Conservation (phyloP, 495 filamentous ascomycete genomes). For the Tuber borchii region DNA sequence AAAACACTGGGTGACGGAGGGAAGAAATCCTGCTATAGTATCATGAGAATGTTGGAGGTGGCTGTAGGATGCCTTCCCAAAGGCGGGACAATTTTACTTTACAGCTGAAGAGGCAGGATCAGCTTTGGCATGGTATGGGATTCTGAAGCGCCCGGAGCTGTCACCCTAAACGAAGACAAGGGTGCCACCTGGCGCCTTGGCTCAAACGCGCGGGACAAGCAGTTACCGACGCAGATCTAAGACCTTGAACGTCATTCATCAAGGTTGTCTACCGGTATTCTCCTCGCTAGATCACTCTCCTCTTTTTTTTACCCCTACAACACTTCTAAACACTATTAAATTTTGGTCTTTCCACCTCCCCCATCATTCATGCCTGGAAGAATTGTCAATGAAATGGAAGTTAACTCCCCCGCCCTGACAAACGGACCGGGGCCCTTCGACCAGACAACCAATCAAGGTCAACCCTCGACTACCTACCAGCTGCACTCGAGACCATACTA, state of each 20-base stretch:
- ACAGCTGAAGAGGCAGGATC: background rate
- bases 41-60: background rate
- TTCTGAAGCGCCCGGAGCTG: background rate
- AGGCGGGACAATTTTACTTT: background rate
- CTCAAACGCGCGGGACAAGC: background rate
- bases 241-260: slow-evolving; percentile 1
- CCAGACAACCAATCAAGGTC: slow-evolving; percentile 23
- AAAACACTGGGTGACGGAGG: background rate
- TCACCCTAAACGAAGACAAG: background rate
- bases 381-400: slow-evolving; percentile 12
- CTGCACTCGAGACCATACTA: slow-evolving; percentile 17
- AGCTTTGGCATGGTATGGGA: background rate
- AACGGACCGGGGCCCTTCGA: background rate
- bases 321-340: background rate
- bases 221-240: background rate
- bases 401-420: slow-evolving; percentile 1
- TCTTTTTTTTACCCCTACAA: background rate
- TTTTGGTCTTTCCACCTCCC: background rate
- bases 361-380: slow-evolving; percentile 22
- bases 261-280: background rate
- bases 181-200: slow-evolving; percentile 1
- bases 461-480: slow-evolving; percentile 10
- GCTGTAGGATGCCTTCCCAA: background rate
- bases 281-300: background rate
- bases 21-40: background rate